A percentile compares a stretch with the other conserved stretches of the same genome.
These are phyloP conservation scores for Pelargonium myrrhifolium DNA, from an alignment of 441 rosid genomes.

Conservation along the genomic window DNA sequence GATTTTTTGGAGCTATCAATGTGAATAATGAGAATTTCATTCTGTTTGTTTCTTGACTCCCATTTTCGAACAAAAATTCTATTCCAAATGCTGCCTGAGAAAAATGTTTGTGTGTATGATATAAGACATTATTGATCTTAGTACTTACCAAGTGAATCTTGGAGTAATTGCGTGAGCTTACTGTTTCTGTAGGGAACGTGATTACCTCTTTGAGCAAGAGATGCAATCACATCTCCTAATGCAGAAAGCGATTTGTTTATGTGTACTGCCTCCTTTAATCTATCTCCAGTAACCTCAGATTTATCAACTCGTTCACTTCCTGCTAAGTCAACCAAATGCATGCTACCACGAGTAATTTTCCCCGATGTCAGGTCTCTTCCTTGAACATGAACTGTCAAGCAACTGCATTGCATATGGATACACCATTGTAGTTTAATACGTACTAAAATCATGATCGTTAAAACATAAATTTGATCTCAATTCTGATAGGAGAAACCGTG, in stretches of 20 bases:
- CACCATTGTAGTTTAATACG: too few species aligned
- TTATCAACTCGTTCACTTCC: slow-evolving; percentile 89
- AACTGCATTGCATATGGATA: too few species aligned
- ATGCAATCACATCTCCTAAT: slow-evolving; percentile 81
- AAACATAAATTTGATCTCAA: too few species aligned
- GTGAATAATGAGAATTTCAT: too few species aligned
- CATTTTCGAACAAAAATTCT: too few species aligned
- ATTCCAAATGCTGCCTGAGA: too few species aligned
- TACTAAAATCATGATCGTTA: too few species aligned
- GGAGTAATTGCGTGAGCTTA: slow-evolving; percentile 87
- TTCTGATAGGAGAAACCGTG: too few species aligned
- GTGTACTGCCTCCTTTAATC: slow-evolving; percentile 81
- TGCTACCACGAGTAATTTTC: slow-evolving; percentile 58
- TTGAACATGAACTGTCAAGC: slow-evolving; percentile 85
- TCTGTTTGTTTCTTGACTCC: too few species aligned
- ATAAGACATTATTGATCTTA: too few species aligned
- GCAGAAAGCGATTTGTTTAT: slow-evolving; percentile 87
- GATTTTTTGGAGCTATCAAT: too few species aligned
- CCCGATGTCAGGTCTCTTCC: slow-evolving; percentile 79
- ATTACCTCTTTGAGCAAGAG: slow-evolving; percentile 80
- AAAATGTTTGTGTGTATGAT: too few species aligned
- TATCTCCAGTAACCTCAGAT: slow-evolving; percentile 82
- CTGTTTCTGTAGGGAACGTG: slow-evolving; percentile 89
- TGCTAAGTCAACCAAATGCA: slow-evolving; percentile 88
- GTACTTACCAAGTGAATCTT: slow-evolving; percentile 73